Base-by-base conservation (phyloP, 1,139 yeast genomes). In the Yamadazyma siamensis region DNA sequence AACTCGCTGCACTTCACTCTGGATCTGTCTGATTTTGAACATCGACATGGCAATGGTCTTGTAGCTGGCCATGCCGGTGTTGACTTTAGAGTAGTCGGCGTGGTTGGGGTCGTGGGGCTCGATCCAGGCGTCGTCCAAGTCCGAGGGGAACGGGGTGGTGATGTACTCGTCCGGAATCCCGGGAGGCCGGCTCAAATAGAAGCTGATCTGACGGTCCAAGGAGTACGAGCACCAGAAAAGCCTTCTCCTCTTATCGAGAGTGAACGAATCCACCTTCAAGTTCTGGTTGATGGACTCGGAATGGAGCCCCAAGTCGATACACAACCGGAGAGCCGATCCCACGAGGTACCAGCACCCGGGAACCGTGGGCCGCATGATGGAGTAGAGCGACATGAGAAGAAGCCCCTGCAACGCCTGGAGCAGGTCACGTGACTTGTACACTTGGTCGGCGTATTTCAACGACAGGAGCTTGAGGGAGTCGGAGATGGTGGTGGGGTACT, bases 331-430 rank as follows among this genome's bases (percentile, higher is more conserved):
- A 0, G 91, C 91, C 5, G 86, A 75, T 0, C 96, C 96, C 39
- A 86, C 62, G 2, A 85, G 77, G 49, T 86, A 86, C 96, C 96
- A 88, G n/a, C 86, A 86, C 2, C 95, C 94, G 0, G 96, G 95
- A 4, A 77, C 75, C 2, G 83, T 75, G 0, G 89, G 88, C 40
- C 87, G 63, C 88, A 81, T 68, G 15, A 76, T 69, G 2, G 95
- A 78, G 49, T 83, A 88, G 4, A 80, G 52, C 0, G 94, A 77
- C 25, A 82, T 59, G 14, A 86, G 59, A 18, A 88, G 52, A 12
- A 85, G 63, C 0, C 89, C 91, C 49, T 84, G 89, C 3, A 88
- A 56, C 1, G 84, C 70, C 46, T 83, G 94, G 27, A 86, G 57
- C 23, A 80, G 71, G 47, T 86, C 85, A 0, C 60, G 41, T 1